These are phyloP conservation scores for Loxodes magnus DNA, from an alignment of 73 alveolate genomes.

Conservation along the genomic window DNA sequence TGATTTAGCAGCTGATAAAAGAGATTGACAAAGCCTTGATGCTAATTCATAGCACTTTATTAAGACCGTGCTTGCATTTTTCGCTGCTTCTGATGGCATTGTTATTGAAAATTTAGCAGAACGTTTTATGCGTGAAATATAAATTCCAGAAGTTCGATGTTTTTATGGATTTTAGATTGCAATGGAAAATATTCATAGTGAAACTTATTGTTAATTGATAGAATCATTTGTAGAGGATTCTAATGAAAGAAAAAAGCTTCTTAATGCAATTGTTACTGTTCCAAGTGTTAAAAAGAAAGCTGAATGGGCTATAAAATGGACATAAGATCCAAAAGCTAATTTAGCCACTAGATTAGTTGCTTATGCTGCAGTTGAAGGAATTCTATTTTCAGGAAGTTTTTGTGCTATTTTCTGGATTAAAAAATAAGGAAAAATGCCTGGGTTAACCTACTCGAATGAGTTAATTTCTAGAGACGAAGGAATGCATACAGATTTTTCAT, in stretches of 20 bases:
- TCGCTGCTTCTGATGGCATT: constrained; percentile 96
- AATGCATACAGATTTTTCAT: constrained; percentile 94
- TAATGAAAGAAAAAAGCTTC: constrained; percentile 32
- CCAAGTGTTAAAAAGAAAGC: constrained; percentile 85
- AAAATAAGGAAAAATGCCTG: constrained; percentile 93
- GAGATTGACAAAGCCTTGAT: constrained; percentile 75
- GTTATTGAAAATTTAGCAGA: constrained; percentile 86
- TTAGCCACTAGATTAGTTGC: constrained; percentile 88
- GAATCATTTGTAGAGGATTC: constrained; percentile 45
- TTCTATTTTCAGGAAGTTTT: constrained; percentile 79
- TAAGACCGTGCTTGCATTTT: constrained; percentile 90
- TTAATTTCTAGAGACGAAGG: constrained; percentile 86
- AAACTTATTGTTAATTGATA: constrained; percentile 80
- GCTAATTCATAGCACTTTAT: constrained; percentile 86
- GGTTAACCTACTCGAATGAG: constrained; percentile 90
- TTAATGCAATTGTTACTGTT: constrained; percentile 72
- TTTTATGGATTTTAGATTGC: constrained; percentile 95
- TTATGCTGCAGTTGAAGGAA: constrained; percentile 94
- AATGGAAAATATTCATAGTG: constrained; percentile 96
- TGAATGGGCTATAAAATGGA: constrained; percentile 94
- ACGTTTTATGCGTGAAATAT: constrained; percentile 67
- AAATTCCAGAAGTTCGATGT: constrained; percentile 90
- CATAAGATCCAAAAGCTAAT: constrained; percentile 26
- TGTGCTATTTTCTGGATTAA: constrained; percentile 93
- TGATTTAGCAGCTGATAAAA: constrained; percentile 76